Conservation (phyloP, 192 early-diverging fungal genomes). For the Rhizophagus sp. region DNA sequence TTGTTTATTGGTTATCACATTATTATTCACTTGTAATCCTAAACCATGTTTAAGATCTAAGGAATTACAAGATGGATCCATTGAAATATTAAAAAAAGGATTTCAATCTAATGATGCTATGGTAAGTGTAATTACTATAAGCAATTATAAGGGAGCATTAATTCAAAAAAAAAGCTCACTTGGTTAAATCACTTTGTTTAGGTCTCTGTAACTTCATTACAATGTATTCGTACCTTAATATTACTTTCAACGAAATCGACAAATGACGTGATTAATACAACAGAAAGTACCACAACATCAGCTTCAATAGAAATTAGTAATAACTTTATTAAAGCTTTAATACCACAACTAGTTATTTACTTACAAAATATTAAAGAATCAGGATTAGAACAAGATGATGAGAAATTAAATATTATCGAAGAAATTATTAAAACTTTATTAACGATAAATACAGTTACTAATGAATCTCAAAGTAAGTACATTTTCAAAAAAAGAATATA, state of each 20-base stretch:
- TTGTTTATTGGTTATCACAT: conserved; percentile 2
- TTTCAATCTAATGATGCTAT: neutral
- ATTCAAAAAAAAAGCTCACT: neutral
- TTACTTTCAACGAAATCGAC: conserved; percentile 34
- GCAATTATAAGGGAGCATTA: neutral
- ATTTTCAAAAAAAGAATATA: neutral
- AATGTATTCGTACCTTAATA: conserved; percentile 44
- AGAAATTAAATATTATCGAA: conserved; percentile 36
- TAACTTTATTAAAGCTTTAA: conserved; percentile 30
- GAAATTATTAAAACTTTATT: conserved; percentile 55
- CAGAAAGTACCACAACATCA: neutral
- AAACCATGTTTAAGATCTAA: neutral
- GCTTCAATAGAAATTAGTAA: conserved; percentile 33
- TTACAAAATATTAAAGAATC: conserved; percentile 28
- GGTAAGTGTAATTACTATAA: neutral
- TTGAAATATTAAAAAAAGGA: conserved; percentile 17
- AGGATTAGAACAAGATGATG: conserved; percentile 23
- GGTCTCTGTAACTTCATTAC: conserved; percentile 38
- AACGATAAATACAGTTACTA: conserved; percentile 36
- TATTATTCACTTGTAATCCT: conserved; percentile 13
- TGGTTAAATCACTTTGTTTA: conserved; percentile 3
- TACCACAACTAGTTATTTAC: conserved; percentile 37
- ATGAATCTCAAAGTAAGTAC: conserved; percentile 46
- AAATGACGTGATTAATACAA: neutral
- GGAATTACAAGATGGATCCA: neutral